Base-by-base conservation (phyloP, 805 yeast species). In the Candida broadrunensis region DNA sequence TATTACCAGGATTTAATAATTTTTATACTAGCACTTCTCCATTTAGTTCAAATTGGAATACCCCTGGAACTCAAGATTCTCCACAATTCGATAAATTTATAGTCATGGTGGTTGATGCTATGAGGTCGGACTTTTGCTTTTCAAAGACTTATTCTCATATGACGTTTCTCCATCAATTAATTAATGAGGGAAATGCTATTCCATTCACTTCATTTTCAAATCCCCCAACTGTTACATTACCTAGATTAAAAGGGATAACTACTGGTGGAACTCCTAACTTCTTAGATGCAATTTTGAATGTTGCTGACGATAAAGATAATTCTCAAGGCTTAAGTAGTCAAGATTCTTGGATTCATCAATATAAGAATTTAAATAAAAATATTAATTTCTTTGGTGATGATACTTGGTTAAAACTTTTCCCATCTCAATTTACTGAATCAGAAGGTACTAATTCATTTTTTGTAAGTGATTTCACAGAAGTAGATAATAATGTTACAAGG, bases 211-310 rank as follows among this genome's bases (percentile, higher is more conserved):
- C 96, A 0, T 86, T 73, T 58, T 83, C 97, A 1, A 85, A 86
- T 48, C 98, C 99, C 1, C 99, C 99, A 2, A 93, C 99, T 0
- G 99, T 93, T 8, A 93, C 99, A 0, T 67, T 93, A 29, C 99
- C 99, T 0, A 75, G 99, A 44, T 69, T 93, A 38, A 93, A 93
- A 61, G 97, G 96, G 7, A 77, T 90, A 18, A 87, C 97, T 0
- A 88, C 97, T 0, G 99, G 99, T 0, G 85, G 97, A 0, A 83
- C 97, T 0, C 97, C 99, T 0, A 89, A 81, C 54, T 93, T 93
- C 52, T 70, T 93, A 36, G 99, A 93, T 63, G 98, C 98, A 0
- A 88, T 93, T 18, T 70, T 93, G 37, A 93, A 93, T 53, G 86
- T 93, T 21, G 95, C 96, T 2, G 98, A 93, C 50, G 93, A 84